Percentiles rank a stretch among this genome's conserved stretches.
Conservation (phyloP, 805 yeast species). For the Clavispora asparagi region DNA sequence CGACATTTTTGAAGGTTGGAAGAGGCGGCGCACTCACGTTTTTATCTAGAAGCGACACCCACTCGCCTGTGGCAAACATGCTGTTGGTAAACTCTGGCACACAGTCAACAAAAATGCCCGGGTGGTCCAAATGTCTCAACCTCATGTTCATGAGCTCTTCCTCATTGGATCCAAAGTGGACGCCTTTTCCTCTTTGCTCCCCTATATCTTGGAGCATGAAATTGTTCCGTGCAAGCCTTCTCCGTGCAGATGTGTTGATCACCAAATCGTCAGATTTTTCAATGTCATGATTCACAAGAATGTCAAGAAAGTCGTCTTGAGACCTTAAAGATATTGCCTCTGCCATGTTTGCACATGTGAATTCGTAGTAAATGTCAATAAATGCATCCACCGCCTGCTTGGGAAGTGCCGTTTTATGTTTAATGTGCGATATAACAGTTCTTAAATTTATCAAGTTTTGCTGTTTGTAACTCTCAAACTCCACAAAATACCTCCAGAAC, state of each 20-base stretch:
- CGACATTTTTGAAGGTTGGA: slow-evolving; percentile 62
- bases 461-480: slow-evolving; percentile 42
- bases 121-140: slow-evolving; percentile 25
- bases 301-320: slow-evolving; percentile 11
- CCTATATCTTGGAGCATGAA: slow-evolving; percentile 13
- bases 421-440: slow-evolving; percentile 41
- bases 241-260: slow-evolving; percentile 21
- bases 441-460: slow-evolving; percentile 42
- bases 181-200: slow-evolving; percentile 5
- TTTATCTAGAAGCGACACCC: slow-evolving; percentile 17
- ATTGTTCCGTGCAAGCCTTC: slow-evolving; percentile 19
- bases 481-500: slow-evolving; percentile 57
- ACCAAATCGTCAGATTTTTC: slow-evolving; percentile 23
- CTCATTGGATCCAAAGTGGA: slow-evolving; percentile 6
- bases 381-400: slow-evolving; percentile 42
- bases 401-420: slow-evolving; percentile 44
- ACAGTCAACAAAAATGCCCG: slow-evolving; percentile 29
- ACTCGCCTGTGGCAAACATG: slow-evolving; percentile 14
- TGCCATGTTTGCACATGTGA: slow-evolving; percentile 16
- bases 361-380: slow-evolving; percentile 21
- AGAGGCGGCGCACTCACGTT: slow-evolving; percentile 26
- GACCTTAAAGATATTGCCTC: slow-evolving; percentile 12
- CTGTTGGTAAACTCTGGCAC: slow-evolving; percentile 32
- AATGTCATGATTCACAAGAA: slow-evolving; percentile 13
- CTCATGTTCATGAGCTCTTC: slow-evolving; percentile 17